Base-by-base conservation (phyloP, 2,329 filamentous ascomycete genomes). In the Paecilomyces variotii region DNA sequence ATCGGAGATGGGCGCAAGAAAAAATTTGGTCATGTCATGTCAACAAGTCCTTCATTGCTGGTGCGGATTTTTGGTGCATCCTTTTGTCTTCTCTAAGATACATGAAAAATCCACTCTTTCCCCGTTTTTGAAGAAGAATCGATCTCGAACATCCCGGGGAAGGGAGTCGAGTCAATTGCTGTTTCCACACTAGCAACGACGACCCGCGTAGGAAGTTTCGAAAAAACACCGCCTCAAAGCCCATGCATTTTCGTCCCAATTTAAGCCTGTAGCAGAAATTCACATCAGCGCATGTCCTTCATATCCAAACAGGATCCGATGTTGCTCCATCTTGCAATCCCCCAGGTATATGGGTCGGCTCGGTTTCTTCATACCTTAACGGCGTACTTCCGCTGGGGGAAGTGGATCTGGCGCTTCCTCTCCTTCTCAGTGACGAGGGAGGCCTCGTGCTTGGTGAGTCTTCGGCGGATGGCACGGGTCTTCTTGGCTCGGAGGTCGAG, bases 401-500 rank as follows among this genome's bases (percentile, higher is more conserved):
- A 99, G 84, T 99, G 93, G 70, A 84, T 87, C 79, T 84, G 80
- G 83, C 88, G 90, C 91, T 99, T 99, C 87, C 91, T 91, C 80
- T 91, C 88, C 89, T 96, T 97, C 82, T 93, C 88, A 69, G 95
- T 89, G 74, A 87, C 83, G 78, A 87, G 84, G 72, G 86, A 84
- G 73, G 89, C 87, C 82, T 99, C 93, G 85, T 95, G 86, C 79
- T 90, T 88, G 76, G 89, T 93, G 82, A 99, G 85, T 76, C 90
- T 86, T 84, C 95, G 90, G 77, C 94, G 91, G 82, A 97, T 95
- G 77, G 92, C 94, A 74, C 94, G 92, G 77, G 94, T 99, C 84
- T 94, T 87, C 90, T 97, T 97, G 78, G 91, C 81, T 81, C 94
- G 90, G 84, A 99, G 92, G 80, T 99, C 95, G 78, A 99, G 91